Evolutionary conservation across 441 rosid species (phyloP), one percentile per base, ranked within the genome.

Genomic region (Breynia disticha): DNA sequence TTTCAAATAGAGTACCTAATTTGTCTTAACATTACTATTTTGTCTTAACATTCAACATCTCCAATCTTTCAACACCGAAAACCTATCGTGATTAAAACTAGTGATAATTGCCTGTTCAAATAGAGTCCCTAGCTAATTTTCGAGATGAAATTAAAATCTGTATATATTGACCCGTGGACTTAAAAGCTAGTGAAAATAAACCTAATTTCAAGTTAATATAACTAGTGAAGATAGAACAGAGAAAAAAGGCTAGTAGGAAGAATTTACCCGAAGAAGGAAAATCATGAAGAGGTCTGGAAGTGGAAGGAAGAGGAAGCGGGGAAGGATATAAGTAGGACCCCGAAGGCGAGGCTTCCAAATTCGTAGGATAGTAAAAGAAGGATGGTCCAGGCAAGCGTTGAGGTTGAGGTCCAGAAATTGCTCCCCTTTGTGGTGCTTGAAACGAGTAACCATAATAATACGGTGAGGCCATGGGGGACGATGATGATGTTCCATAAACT

Each of bases 391-490:
- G 73, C 41, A 68, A 38, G 1, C 72, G 84, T 52, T 68, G 87
- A 45, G 76, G 57, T 50, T 39, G 67, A 11, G 65, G 28, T n/a
- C 63, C 54, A 41, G 71, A 66, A 60, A 74, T 65, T 50, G 72
- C 59, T 64, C 83, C 80, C 68, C 91, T 73, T 35, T 1, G 35
- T 28, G 84, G 73, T 57, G 79, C 74, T 66, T 78, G 90, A 68
- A 81, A 42, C 1, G 80, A 59, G 55, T 81, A 81, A 28, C 88
- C 73, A 46, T 77, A 87, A 55, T 75, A 87, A 61, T 70, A 79
- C 3, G 90, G 84, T 67, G 82, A 52, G 39, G 66, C 77, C 66
- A 80, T 57, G 58, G 81, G 46, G 4, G 87, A 61, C 44, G 88
- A 63, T 48, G 83, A 67, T 63, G 86, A 52, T 63, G 80, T 42